phyloP scores from a whole-genome alignment of 2,329 filamentous ascomycete species.

The Nectriaceae sp. region DNA sequence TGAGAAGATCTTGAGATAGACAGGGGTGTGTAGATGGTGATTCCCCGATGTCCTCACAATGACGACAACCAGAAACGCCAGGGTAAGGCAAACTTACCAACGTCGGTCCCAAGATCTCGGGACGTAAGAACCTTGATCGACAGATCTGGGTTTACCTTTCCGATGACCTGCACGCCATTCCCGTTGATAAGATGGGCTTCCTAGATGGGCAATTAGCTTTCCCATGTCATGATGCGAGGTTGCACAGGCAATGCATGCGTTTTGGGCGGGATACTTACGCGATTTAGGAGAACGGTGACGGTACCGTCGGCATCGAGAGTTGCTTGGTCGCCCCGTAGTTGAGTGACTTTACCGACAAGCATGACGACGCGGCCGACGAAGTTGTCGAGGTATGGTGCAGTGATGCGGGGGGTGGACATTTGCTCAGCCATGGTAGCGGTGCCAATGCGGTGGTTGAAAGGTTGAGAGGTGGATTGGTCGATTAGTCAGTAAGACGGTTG shows the following conservation, averaged over 20 bases:
- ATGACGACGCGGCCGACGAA: constrained; percentile 78
- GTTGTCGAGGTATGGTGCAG: constrained; percentile 74
- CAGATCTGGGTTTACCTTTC: constrained; percentile 75
- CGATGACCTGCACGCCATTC: constrained; percentile 75
- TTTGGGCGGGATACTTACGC: constrained; percentile 59
- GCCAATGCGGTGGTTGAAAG: neutral
- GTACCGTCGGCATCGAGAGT: constrained; percentile 79
- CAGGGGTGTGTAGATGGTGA: neutral
- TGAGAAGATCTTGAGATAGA: neutral
- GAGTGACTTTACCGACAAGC: constrained; percentile 80
- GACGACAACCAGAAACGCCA: constrained; percentile 18
- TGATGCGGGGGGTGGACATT: constrained; percentile 77
- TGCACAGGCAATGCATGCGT: too few relatives aligned
- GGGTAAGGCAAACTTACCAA: constrained; percentile 67
- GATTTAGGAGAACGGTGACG: constrained; percentile 73
- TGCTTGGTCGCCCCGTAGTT: constrained; percentile 79
- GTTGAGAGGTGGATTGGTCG: neutral
- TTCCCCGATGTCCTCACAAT: too few relatives aligned
- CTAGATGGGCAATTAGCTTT: constrained; percentile 42
- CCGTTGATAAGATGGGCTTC: constrained; percentile 70
- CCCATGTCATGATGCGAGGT: too few relatives aligned
- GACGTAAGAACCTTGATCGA: constrained; percentile 70
- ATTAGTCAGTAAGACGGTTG: neutral
- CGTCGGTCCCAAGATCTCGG: constrained; percentile 66
- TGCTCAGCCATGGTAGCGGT: constrained; percentile 62